Conservation (phyloP, 345 rosid genomes). For the Barbarea vulgaris region DNA sequence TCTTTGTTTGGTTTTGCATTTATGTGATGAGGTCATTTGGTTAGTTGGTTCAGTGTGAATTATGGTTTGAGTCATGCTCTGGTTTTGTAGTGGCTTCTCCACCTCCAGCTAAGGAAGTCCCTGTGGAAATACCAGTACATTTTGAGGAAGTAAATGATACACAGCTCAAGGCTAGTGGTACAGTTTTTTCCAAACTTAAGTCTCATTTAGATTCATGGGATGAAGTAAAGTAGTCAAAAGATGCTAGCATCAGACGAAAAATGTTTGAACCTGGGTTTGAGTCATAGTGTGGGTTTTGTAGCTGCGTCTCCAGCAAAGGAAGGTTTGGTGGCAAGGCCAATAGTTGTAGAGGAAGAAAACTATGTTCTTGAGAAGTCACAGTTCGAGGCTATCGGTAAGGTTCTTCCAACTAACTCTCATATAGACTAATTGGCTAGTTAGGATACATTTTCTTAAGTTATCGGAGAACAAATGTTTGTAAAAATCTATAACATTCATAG, state of each 20-base stretch:
- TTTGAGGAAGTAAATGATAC: conserved; percentile 48
- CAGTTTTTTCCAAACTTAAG: not conserved
- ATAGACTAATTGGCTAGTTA: not conserved
- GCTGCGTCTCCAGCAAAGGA: conserved; percentile 31
- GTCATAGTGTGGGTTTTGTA: conserved; percentile 29
- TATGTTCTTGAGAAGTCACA: conserved; percentile 52
- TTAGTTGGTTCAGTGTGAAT: conserved; percentile 3
- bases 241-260: not conserved
- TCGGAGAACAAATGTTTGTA: not conserved
- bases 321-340: conserved; percentile 42
- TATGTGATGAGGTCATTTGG: not conserved
- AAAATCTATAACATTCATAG: not conserved
- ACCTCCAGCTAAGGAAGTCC: conserved; percentile 27
- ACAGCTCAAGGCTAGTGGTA: conserved; percentile 61
- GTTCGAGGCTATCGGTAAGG: conserved; percentile 63
- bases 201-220: not conserved
- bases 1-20: conserved; percentile 9
- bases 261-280: conserved; percentile 13
- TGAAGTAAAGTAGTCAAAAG: conserved; percentile 10
- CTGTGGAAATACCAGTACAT: conserved; percentile 43
- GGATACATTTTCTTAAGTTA: not conserved
- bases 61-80: conserved; percentile 28
- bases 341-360: conserved; percentile 52
- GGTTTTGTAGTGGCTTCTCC: conserved; percentile 17
- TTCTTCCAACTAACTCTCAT: not conserved